A percentile compares a stretch with the other conserved stretches of the same genome.
These are phyloP conservation scores for Aspergillus awamori DNA, from an alignment of 2,329 filamentous ascomycete species.

Conservation along the genomic window DNA sequence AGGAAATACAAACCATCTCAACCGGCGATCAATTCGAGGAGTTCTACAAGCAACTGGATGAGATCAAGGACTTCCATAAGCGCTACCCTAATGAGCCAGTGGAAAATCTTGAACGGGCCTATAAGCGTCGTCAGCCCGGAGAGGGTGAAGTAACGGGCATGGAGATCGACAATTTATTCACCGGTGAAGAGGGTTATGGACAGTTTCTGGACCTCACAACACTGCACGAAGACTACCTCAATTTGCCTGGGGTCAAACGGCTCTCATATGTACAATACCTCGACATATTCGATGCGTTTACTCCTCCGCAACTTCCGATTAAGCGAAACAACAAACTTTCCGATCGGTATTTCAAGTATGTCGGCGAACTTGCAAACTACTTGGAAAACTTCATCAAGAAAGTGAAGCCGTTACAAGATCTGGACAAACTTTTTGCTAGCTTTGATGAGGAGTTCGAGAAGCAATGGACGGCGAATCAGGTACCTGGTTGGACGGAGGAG, in stretches of 20 bases:
- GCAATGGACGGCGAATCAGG: slow-evolving; percentile 76
- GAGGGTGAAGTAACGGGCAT: slow-evolving; percentile 65
- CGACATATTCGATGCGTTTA: slow-evolving; percentile 85
- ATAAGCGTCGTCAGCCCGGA: slow-evolving; percentile 70
- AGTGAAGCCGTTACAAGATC: slow-evolving; percentile 81
- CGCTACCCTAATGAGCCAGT: slow-evolving; percentile 92
- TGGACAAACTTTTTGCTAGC: slow-evolving; percentile 72
- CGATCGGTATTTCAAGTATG: slow-evolving; percentile 88
- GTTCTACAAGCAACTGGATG: slow-evolving; percentile 82
- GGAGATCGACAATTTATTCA: slow-evolving; percentile 88
- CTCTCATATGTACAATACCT: slow-evolving; percentile 91
- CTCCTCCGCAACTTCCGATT: slow-evolving; percentile 70
- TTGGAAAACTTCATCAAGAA: slow-evolving; percentile 85
- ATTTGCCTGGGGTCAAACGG: slow-evolving; percentile 82
- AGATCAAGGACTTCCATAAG: slow-evolving; percentile 84
- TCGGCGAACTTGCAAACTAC: slow-evolving; percentile 77
- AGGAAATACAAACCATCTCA: slow-evolving; percentile 81
- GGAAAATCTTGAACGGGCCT: slow-evolving; percentile 91
- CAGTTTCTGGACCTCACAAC: slow-evolving; percentile 87
- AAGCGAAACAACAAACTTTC: slow-evolving; percentile 84
- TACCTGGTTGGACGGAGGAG: slow-evolving; percentile 76
- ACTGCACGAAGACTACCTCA: slow-evolving; percentile 85
- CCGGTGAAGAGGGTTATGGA: slow-evolving; percentile 90
- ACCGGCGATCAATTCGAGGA: slow-evolving; percentile 85
- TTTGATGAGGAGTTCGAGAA: slow-evolving; percentile 85